Conservation (phyloP, 129 eudicot species). For the Flaveria trinervia region DNA sequence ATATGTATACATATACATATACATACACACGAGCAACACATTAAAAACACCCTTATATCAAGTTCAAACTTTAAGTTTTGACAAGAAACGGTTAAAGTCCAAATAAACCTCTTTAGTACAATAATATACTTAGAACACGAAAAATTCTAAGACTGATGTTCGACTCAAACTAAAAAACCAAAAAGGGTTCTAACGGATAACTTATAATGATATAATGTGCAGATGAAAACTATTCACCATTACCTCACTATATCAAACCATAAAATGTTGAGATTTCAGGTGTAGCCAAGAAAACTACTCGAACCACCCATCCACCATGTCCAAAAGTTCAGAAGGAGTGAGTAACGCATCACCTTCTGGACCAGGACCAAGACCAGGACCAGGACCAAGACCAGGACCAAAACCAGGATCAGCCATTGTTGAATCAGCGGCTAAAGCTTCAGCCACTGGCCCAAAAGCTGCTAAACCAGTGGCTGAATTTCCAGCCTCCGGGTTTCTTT, state of each 20-base stretch:
- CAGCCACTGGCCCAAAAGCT: neutral
- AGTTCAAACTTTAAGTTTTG: neutral
- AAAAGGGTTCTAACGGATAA: conserved; percentile 2
- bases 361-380: no score
- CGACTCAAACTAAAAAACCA: neutral
- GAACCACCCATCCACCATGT: conserved; percentile 13
- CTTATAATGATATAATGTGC: conserved; percentile 1
- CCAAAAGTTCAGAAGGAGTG: neutral
- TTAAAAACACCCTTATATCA: neutral
- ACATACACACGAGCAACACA: neutral
- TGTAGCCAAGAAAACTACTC: neutral
- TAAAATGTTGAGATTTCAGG: neutral
- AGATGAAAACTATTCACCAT: conserved; percentile 1
- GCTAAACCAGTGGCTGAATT: neutral
- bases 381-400: no score
- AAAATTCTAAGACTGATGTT: neutral
- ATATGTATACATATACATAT: no score
- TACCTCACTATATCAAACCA: neutral
- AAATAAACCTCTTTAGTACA: neutral
- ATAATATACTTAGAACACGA: conserved; percentile 14
- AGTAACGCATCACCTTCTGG: neutral
- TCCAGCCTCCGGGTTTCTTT: neutral
- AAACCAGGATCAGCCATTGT: neutral
- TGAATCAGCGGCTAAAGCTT: neutral
- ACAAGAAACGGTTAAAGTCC: neutral